A percentile compares a stretch with the other conserved stretches of the same genome.
Evolutionary conservation across 768 basidiomycete species (phyloP).

Genomic region (Termitomyces bulborhizus): DNA sequence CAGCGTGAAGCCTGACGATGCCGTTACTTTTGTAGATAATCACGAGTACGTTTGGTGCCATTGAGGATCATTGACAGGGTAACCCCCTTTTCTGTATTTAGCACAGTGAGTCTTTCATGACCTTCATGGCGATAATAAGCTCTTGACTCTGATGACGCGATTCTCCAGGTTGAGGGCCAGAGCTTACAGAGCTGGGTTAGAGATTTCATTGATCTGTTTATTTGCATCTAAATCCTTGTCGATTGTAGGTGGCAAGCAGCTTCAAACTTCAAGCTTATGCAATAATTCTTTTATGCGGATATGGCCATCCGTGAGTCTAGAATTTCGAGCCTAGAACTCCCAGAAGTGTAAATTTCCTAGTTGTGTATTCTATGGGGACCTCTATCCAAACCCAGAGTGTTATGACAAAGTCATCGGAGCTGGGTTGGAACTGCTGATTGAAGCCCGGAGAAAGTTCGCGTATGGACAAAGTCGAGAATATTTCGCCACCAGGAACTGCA

Average conservation of each 20-base stretch:
- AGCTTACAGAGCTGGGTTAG: slow-evolving; percentile 77
- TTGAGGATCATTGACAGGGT: neutral
- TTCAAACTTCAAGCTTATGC: slow-evolving; percentile 85
- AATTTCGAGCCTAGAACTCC: neutral
- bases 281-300: slow-evolving; percentile 62
- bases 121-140: neutral
- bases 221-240: neutral
- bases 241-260: slow-evolving; percentile 49
- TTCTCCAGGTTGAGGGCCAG: slow-evolving; percentile 51
- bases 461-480: slow-evolving; percentile 64
- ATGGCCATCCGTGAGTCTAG: slow-evolving; percentile 65
- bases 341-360: slow-evolving; percentile 27
- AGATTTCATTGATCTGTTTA: slow-evolving; percentile 13
- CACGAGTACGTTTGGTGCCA: slow-evolving; percentile 58
- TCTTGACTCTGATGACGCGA: neutral
- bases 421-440: slow-evolving; percentile 49
- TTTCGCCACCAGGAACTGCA: slow-evolving; percentile 50
- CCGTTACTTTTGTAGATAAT: slow-evolving; percentile 89
- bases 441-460: slow-evolving; percentile 58
- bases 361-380: slow-evolving; percentile 84
- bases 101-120: slow-evolving; percentile 45
- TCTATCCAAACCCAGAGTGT: slow-evolving; percentile 68
- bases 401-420: slow-evolving; percentile 47
- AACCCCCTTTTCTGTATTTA: slow-evolving; percentile 16
- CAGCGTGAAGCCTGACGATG: slow-evolving; percentile 63